phyloP scores from a whole-genome alignment of 2,329 filamentous ascomycete genomes.

The Clonostachys solani region DNA sequence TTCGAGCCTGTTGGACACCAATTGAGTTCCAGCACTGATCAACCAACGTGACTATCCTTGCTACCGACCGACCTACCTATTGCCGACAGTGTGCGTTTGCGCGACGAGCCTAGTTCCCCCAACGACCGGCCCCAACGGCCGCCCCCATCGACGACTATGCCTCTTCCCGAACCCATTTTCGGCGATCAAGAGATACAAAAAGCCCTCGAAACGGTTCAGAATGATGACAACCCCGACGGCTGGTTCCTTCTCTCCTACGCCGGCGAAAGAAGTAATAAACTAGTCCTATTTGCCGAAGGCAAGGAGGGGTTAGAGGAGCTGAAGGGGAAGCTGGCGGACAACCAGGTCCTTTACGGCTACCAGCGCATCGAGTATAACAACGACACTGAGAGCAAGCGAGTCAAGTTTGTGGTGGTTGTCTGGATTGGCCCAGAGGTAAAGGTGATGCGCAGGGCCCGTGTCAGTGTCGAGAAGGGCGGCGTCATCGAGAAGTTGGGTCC shows the following conservation, averaged over 20 bases:
- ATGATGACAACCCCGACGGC: constrained; percentile 25
- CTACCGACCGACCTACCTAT: too few species aligned
- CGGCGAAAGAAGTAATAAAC: constrained; percentile 47
- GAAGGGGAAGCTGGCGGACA: constrained; percentile 48
- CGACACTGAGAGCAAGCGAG: constrained; percentile 63
- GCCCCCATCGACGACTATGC: constrained; percentile 60
- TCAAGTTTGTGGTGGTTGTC: constrained; percentile 64
- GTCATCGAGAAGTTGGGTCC: constrained; percentile 62
- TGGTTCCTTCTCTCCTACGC: constrained; percentile 65
- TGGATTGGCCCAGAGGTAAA: constrained; percentile 64
- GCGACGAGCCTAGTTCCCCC: background rate
- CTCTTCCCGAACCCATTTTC: constrained; percentile 46
- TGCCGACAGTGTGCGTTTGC: too few species aligned
- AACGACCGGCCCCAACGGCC: constrained; percentile 55
- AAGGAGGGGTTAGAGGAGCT: constrained; percentile 58
- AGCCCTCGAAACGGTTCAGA: constrained; percentile 8
- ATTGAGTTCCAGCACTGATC: too few species aligned
- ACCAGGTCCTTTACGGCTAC: constrained; percentile 63
- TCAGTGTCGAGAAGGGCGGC: constrained; percentile 61
- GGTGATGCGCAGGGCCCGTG: constrained; percentile 67
- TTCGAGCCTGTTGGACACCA: too few species aligned
- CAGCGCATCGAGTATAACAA: constrained; percentile 65
- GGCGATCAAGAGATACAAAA: constrained; percentile 51
- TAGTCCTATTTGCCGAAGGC: constrained; percentile 53
- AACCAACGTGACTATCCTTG: too few species aligned